Percentiles rank a stretch among this genome's conserved stretches.
Evolutionary conservation across 2,329 filamentous ascomycete genomes (phyloP).

Genomic region (Neofusicoccum parvum): DNA sequence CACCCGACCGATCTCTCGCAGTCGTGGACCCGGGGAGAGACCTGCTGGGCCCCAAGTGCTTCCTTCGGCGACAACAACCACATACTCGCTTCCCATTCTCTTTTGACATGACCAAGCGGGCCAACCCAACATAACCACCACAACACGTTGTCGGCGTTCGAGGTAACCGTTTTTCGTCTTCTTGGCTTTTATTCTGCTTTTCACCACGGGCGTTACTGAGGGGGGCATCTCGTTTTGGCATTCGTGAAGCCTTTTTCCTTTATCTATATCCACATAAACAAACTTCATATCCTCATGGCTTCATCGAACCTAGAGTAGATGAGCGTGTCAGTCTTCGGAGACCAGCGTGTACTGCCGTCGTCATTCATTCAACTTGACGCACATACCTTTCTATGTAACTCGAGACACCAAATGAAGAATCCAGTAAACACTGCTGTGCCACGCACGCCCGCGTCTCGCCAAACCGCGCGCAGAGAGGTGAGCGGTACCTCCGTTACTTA

Average conservation of each 20-base stretch:
- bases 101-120: neutral
- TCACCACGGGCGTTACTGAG: neutral
- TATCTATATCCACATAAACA: neutral
- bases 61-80: slow-evolving; percentile 6
- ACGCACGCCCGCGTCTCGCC: too few species aligned
- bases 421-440: too few species aligned
- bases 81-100: neutral
- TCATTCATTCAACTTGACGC: neutral
- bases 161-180: slow-evolving; percentile 11
- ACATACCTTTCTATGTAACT: neutral
- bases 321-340: neutral
- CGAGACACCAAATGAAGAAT: too few species aligned
- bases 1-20: neutral
- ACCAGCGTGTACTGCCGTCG: neutral
- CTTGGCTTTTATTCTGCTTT: neutral
- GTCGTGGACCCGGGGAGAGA: slow-evolving; percentile 6
- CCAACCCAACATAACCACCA: neutral
- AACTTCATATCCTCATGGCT: neutral
- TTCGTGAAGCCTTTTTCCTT: neutral
- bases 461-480: too few species aligned
- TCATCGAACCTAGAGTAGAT: slow-evolving; percentile 18
- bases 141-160: slow-evolving; percentile 10
- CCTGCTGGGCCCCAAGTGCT: slow-evolving; percentile 6
- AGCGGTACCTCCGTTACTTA: too few species aligned
- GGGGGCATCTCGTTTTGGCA: neutral